Conservation (phyloP, 768 basidiomycete species). For the Suillus lakei region DNA sequence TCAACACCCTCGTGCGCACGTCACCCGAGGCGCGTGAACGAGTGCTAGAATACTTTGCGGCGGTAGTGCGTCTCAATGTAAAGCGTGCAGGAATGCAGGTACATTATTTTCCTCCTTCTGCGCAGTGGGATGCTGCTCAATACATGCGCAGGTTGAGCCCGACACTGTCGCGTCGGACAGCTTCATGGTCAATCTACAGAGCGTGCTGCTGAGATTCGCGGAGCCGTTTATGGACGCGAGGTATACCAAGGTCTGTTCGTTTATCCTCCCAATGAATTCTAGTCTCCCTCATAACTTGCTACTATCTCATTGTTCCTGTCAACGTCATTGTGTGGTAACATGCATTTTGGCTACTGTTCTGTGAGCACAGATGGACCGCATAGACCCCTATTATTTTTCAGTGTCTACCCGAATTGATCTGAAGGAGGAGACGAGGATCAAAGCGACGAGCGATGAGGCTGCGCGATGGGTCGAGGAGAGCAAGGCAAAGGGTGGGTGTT, state of each 20-base stretch:
- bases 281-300: slow-evolving; percentile 3
- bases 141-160: slow-evolving; percentile 68
- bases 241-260: slow-evolving; percentile 73
- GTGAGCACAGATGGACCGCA: slow-evolving; percentile 76
- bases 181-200: slow-evolving; percentile 90
- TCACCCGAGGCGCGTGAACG: slow-evolving; percentile 80
- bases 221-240: slow-evolving; percentile 95
- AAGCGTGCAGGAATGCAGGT: slow-evolving; percentile 94
- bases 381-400: slow-evolving; percentile 83
- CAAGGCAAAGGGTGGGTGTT: slow-evolving; percentile 46
- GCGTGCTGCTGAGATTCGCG: slow-evolving; percentile 81
- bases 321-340: neutral
- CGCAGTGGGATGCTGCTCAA: neutral
- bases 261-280: slow-evolving; percentile 2
- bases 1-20: slow-evolving; percentile 87
- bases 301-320: neutral
- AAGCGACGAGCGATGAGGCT: slow-evolving; percentile 89
- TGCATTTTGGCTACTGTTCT: neutral
- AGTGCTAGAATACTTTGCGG: slow-evolving; percentile 81
- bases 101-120: slow-evolving; percentile 16
- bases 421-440: slow-evolving; percentile 91
- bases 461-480: slow-evolving; percentile 67
- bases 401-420: slow-evolving; percentile 75
- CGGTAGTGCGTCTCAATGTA: slow-evolving; percentile 73
- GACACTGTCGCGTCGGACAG: slow-evolving; percentile 88